Evolutionary conservation across 1,284 basidiomycete species (phyloP).

Genomic region (Inonotus hispidus): DNA sequence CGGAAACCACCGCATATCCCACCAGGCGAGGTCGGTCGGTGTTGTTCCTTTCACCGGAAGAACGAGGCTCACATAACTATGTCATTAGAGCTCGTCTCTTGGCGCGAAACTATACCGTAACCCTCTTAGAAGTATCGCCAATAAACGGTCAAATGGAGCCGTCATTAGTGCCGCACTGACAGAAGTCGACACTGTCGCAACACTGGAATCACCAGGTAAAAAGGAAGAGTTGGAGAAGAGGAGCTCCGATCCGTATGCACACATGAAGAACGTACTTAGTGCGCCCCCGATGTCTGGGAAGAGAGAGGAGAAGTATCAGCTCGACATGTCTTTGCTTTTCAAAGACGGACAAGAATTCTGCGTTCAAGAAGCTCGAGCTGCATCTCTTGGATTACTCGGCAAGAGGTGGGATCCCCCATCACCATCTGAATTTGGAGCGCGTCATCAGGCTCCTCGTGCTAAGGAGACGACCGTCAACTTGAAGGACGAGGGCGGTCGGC

Average conservation of each 20-base stretch:
- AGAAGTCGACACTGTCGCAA: conserved; percentile 19
- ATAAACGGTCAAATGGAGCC: conserved; percentile 22
- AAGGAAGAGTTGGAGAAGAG: not conserved
- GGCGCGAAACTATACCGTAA: conserved; percentile 40
- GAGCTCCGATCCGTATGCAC: conserved; percentile 15
- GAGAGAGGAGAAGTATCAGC: conserved; percentile 62
- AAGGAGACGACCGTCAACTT: conserved; percentile 39
- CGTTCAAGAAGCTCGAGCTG: conserved; percentile 68
- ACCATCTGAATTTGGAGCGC: conserved; percentile 32
- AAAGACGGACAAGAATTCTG: conserved; percentile 67
- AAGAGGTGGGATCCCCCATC: conserved; percentile 77
- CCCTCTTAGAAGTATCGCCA: conserved; percentile 48
- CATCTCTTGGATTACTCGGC: conserved; percentile 69
- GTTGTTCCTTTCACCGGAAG: not conserved
- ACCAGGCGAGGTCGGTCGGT: conserved; percentile 8
- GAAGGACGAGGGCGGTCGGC: conserved; percentile 46
- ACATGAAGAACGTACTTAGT: conserved; percentile 51
- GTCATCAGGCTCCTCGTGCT: conserved; percentile 24
- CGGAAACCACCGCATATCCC: conserved; percentile 1
- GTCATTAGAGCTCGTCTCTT: conserved; percentile 5
- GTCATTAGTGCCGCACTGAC: conserved; percentile 25
- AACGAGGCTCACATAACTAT: not conserved
- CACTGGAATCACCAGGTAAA: conserved; percentile 28
- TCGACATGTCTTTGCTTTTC: conserved; percentile 62
- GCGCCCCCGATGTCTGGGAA: conserved; percentile 60